Evolutionary conservation across 1,284 basidiomycete species (phyloP).

Genomic region (Moniliella sp.): DNA sequence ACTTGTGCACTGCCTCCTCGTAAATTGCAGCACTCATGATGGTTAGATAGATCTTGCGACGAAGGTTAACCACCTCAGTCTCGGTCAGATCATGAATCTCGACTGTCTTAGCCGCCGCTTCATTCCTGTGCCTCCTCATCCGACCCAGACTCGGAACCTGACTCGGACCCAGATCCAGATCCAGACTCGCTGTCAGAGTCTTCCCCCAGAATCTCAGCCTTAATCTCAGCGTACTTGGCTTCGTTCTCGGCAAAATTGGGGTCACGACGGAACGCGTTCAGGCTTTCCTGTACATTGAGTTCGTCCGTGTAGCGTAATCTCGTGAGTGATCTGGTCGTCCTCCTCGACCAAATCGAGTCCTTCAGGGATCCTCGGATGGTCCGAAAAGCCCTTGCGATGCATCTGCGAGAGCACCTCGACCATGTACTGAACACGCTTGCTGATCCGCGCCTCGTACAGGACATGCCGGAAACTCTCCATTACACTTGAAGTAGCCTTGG

Average conservation of each 20-base stretch:
- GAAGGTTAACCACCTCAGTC: constrained; percentile 81
- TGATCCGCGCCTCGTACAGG: constrained; percentile 78
- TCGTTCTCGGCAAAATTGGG: constrained; percentile 73
- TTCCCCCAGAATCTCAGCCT: constrained; percentile 66
- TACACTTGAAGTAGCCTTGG: constrained; percentile 74
- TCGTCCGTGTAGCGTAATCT: constrained; percentile 76
- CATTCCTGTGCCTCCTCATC: background rate
- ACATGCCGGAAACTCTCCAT: constrained; percentile 90
- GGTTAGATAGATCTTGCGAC: constrained; percentile 80
- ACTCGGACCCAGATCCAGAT: constrained; percentile 25
- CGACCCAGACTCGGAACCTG: constrained; percentile 39
- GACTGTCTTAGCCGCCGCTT: constrained; percentile 24
- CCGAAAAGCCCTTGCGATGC: constrained; percentile 92
- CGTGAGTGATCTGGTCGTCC: constrained; percentile 74
- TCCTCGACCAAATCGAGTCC: constrained; percentile 89
- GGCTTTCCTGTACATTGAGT: constrained; percentile 70
- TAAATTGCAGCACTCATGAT: constrained; percentile 62
- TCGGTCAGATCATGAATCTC: constrained; percentile 85
- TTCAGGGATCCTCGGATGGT: constrained; percentile 78
- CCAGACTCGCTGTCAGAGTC: constrained; percentile 11
- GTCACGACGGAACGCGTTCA: constrained; percentile 91
- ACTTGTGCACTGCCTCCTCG: constrained; percentile 93
- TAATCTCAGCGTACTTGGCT: constrained; percentile 75
- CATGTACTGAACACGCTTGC: constrained; percentile 95
- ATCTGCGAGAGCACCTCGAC: constrained; percentile 61